Evolutionary conservation across 176 grass and related monocot species (phyloP).

Genomic region (Aegilops umbellulata): DNA sequence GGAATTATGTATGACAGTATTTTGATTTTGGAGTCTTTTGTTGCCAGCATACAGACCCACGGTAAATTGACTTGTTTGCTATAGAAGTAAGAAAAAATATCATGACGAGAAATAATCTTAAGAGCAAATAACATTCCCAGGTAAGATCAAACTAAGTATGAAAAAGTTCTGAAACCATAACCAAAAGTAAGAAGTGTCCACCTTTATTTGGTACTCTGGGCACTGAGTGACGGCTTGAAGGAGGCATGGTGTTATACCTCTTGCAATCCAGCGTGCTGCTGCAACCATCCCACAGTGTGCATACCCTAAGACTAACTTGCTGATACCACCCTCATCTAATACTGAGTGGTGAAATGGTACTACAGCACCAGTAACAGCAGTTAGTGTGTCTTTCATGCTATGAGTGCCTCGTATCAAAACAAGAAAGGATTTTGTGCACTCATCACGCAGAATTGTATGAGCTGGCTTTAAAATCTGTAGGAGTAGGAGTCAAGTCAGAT

Average conservation of each 20-base stretch:
- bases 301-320: slow-evolving; percentile 92
- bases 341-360: slow-evolving; percentile 97
- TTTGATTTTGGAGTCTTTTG: background rate
- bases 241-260: slow-evolving; percentile 72
- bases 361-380: slow-evolving; percentile 88
- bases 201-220: slow-evolving; percentile 93
- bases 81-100: background rate
- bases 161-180: slow-evolving; percentile 24
- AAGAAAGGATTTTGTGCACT: slow-evolving; percentile 79
- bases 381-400: slow-evolving; percentile 81
- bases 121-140: background rate
- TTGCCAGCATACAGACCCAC: background rate
- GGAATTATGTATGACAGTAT: background rate
- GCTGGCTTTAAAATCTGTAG: slow-evolving; percentile 83
- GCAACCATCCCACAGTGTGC: slow-evolving; percentile 96
- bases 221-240: slow-evolving; percentile 52
- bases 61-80: background rate
- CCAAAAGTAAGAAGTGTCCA: slow-evolving; percentile 27
- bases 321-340: slow-evolving; percentile 86
- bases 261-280: slow-evolving; percentile 91
- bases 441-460: slow-evolving; percentile 84
- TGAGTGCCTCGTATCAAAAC: slow-evolving; percentile 94
- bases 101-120: background rate
- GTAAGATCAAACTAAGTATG: slow-evolving; percentile 6
- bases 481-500: slow-evolving; percentile 9